Conservation (phyloP, 306 rosid species). For the Datisca glomerata region DNA sequence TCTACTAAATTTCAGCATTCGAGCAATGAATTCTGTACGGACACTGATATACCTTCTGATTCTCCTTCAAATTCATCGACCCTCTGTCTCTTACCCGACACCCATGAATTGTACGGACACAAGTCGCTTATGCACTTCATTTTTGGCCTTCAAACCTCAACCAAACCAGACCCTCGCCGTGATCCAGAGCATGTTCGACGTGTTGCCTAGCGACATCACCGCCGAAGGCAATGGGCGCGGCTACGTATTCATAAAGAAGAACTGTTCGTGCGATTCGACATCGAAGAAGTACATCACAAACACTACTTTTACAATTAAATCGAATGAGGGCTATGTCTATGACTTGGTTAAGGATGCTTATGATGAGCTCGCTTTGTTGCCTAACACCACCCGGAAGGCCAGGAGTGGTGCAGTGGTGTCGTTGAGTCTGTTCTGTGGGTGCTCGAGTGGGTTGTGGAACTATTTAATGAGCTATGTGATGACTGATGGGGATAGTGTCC, state of each 20-base stretch:
- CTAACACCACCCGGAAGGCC: conserved; percentile 52
- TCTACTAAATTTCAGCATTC: too few species aligned
- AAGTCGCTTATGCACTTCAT: conserved; percentile 66
- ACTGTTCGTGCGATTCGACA: conserved; percentile 69
- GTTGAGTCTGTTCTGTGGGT: conserved; percentile 77
- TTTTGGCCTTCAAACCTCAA: conserved; percentile 63
- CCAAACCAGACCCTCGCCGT: conserved; percentile 42
- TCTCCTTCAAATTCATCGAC: conserved; percentile 18
- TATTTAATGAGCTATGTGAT: conserved; percentile 82
- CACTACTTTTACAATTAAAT: conserved; percentile 73
- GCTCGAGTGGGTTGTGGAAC: conserved; percentile 87
- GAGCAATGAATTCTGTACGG: too few species aligned
- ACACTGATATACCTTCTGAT: too few species aligned
- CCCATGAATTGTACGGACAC: conserved; percentile 81
- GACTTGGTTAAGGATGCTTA: conserved; percentile 63
- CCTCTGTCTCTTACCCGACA: conserved; percentile 25
- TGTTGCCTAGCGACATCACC: conserved; percentile 57
- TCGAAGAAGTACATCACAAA: conserved; percentile 45
- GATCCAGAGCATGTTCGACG: conserved; percentile 87
- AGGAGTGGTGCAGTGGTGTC: conserved; percentile 65
- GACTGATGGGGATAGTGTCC: conserved; percentile 76
- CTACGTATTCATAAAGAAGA: conserved; percentile 59
- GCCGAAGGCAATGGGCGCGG: conserved; percentile 57
- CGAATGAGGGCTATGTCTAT: conserved; percentile 48
- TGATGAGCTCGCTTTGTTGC: conserved; percentile 54